phyloP scores from a whole-genome alignment of 179 eudicot species.

The Beta macrorhiza region DNA sequence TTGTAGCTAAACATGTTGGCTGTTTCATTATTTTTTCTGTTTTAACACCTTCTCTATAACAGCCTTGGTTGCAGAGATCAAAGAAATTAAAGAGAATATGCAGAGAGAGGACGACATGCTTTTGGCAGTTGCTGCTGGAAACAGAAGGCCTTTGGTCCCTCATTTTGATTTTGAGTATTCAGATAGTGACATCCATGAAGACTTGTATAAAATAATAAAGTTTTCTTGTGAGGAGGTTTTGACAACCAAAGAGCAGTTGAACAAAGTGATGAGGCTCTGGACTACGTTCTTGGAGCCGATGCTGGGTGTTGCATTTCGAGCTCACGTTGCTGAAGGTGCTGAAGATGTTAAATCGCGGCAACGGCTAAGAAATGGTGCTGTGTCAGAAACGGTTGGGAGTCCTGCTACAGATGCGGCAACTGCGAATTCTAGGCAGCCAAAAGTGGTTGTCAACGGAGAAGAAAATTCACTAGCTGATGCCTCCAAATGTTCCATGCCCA shows the following conservation, averaged over 20 bases:
- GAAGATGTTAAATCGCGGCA: conserved; percentile 47
- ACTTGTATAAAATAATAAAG: conserved; percentile 64
- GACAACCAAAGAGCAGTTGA: conserved; percentile 80
- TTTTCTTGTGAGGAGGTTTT: conserved; percentile 89
- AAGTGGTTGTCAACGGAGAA: conserved; percentile 39
- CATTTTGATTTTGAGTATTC: conserved; percentile 63
- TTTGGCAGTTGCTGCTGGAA: conserved; percentile 71
- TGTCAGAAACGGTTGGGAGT: conserved; percentile 47
- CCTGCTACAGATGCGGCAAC: conserved; percentile 36
- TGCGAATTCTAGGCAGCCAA: conserved; percentile 44
- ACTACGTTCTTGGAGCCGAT: conserved; percentile 79
- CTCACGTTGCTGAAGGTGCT: conserved; percentile 36
- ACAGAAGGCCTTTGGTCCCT: conserved; percentile 59
- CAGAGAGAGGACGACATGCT: conserved; percentile 75
- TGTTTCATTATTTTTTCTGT: background rate
- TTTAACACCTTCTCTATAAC: conserved; percentile 28
- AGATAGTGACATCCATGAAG: conserved; percentile 71
- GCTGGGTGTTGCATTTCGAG: conserved; percentile 53
- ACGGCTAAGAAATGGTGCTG: conserved; percentile 31
- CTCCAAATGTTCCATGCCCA: conserved; percentile 35
- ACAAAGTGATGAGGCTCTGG: conserved; percentile 85
- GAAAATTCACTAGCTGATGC: conserved; percentile 36
- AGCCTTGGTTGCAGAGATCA: conserved; percentile 81
- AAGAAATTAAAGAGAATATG: conserved; percentile 70
- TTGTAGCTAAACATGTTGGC: background rate